Base-by-base conservation (phyloP, 495 filamentous ascomycete genomes). In the Staphylotrichum longicolle region DNA sequence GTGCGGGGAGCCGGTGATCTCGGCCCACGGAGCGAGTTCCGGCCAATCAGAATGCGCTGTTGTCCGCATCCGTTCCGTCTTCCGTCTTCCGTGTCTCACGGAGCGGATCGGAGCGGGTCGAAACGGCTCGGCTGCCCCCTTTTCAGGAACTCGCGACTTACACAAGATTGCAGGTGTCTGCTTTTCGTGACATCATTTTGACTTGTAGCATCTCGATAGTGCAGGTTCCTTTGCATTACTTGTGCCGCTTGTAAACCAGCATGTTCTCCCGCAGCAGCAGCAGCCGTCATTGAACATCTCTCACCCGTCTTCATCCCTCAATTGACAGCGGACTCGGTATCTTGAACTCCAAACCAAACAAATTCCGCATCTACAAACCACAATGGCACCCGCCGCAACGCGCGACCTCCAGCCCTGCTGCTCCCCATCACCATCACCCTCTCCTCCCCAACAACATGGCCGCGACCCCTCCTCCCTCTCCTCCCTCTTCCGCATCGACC, bases 401-500 rank as follows among this genome's bases (percentile, higher is more conserved):
- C 11, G 15, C 34, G 48, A 58, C 42, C 15, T 35, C 34, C 27
- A 41, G 10, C 52, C 2, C 27, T 52, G 52, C 55, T 56, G 48
- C 35, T 54, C 54, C 40, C 51, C 30, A 60, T 58, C 12, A 47
- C 52, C 11, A 15, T 40, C 30, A 37, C 44, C 35, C 14, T 20
- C 46, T 33, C 15, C 51, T 39, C 14, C 37, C 14, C 39, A 4
- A 33, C 32, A 27, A 27, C 20, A 27, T 27, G 20, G 20, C 3
- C 47, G 14, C 40, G 12, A 47, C 57, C 52, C 15, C 7, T 57
- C 49, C 32, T 54, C 42, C 52, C 61, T 50, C 1, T 34, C 55
- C 15, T 57, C 55, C 41, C 66, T 71, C 53, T 71, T 68, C 64
- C 63, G 68, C 51, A 71, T 71, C 61, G 68, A 71, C 57, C 65